Conservation (phyloP, 1,139 yeast genomes). For the Yamadazyma sp. region DNA sequence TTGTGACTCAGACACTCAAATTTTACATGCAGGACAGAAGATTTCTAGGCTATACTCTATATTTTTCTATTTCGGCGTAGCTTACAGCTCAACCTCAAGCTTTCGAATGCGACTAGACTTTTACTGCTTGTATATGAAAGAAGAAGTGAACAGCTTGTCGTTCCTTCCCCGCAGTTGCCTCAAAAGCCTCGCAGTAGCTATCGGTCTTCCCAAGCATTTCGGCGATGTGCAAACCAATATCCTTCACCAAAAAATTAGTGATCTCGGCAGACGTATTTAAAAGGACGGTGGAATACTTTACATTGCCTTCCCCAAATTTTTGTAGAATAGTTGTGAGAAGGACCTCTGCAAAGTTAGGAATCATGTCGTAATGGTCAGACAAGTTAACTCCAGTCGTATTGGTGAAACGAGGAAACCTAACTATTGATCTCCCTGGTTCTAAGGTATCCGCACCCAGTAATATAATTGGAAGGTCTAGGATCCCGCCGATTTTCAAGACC, state of each 20-base stretch:
- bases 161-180: constrained; percentile 15
- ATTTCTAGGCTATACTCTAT: not conserved
- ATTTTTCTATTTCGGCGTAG: not conserved
- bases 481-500: constrained; percentile 37
- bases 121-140: constrained; percentile 31
- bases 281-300: constrained; percentile 31
- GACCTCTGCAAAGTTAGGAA: constrained; percentile 27
- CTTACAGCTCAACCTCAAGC: too few relatives aligned
- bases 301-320: constrained; percentile 37
- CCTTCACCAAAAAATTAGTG: constrained; percentile 31
- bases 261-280: constrained; percentile 34
- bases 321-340: constrained; percentile 23
- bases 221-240: constrained; percentile 29
- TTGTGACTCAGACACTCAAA: not conserved
- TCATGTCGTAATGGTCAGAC: constrained; percentile 20
- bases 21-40: not conserved
- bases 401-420: constrained; percentile 20
- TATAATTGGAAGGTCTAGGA: constrained; percentile 33
- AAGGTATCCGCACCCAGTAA: constrained; percentile 23
- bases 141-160: constrained; percentile 29
- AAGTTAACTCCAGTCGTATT: constrained; percentile 19
- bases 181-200: constrained; percentile 26
- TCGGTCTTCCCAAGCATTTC: constrained; percentile 38
- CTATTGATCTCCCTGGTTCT: constrained; percentile 10
- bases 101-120: constrained; percentile 11